Evolutionary conservation across 352 stramenopile genomes (phyloP), one percentile per base, ranked within the genome.

Genomic region (Blastocystis hominis): DNA sequence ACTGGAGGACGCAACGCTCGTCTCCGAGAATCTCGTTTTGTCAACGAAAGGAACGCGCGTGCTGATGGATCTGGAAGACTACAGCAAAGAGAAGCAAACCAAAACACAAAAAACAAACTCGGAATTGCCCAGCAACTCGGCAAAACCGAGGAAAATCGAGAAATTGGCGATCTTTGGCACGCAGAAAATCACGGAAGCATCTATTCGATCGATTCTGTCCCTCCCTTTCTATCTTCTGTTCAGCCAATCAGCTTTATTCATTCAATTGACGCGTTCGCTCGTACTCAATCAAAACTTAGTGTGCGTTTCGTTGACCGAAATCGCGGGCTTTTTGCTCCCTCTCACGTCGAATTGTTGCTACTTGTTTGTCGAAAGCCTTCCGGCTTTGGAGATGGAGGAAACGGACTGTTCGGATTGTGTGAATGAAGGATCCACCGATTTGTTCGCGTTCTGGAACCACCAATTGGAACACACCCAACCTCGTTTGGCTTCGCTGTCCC

Each of bases 191-290:
- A 46, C 34, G 3, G 38, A 15, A 20, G 30, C 24, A 2, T 44
- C 62, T 0, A 5, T 84, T 5, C 13, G 46, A n/a, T 53, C 38
- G 6, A 47, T 66, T 46, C 13, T 84, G 4, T n/a, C 38, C 40
- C 20, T 53, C 1, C 72, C 72, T 17, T 66, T 68, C 50, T 46
- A 54, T 15, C n/a, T 84, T 17, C 54, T 84, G 9, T 56, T 84
- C 7, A 53, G 46, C 46, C 17, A 69, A 4, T 46, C 53, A 15
- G 7, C 54, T 34, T 13, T 53, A 10, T 84, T 84, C 44, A 53
- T 40, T 1, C 72, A 84, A 34, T 34, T 84, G 38, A 66, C 68
- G 72, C 72, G 72, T 9, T 84, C 72, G n/a, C 47, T 84, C 9
- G 30, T 84, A 5, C 30, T 84, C 20, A 36, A 36, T 42, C 72